A percentile compares a stretch with the other conserved stretches of the same genome.
phyloP scores from a whole-genome alignment of 129 eudicot species.

The Escallonia rubra region DNA sequence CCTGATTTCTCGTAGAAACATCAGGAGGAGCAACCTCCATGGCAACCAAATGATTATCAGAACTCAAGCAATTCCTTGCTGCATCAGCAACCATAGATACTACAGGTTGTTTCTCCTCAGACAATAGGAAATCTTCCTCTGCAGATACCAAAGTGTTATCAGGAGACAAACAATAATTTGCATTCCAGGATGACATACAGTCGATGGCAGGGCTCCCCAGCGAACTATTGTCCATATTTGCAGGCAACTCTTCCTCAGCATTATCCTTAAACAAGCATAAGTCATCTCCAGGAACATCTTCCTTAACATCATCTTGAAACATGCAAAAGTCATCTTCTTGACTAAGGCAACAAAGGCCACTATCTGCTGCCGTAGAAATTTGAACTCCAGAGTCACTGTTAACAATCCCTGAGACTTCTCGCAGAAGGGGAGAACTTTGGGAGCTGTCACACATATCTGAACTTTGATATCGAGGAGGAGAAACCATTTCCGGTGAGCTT shows the following conservation, averaged over 20 bases:
- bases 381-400: slow-evolving; percentile 9
- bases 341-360: neutral
- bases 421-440: slow-evolving; percentile 28
- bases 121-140: neutral
- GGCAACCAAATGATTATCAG: slow-evolving; percentile 3
- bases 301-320: slow-evolving; percentile 16
- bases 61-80: slow-evolving; percentile 15
- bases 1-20: slow-evolving; percentile 7
- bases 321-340: slow-evolving; percentile 8
- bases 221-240: slow-evolving; percentile 14
- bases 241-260: neutral
- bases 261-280: no score
- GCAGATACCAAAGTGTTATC: slow-evolving; percentile 8
- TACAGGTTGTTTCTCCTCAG: slow-evolving; percentile 18
- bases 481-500: slow-evolving; percentile 8
- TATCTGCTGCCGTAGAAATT: slow-evolving; percentile 18
- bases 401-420: slow-evolving; percentile 14
- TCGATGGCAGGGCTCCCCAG: neutral
- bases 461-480: slow-evolving; percentile 14
- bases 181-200: slow-evolving; percentile 18
- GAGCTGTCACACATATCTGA: slow-evolving; percentile 20
- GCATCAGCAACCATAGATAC: slow-evolving; percentile 14
- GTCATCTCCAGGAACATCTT: neutral
- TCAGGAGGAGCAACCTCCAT: neutral
- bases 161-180: slow-evolving; percentile 9